Base-by-base conservation (phyloP, 108 stramenopile species). In the Stephanodiscus minutulus region DNA sequence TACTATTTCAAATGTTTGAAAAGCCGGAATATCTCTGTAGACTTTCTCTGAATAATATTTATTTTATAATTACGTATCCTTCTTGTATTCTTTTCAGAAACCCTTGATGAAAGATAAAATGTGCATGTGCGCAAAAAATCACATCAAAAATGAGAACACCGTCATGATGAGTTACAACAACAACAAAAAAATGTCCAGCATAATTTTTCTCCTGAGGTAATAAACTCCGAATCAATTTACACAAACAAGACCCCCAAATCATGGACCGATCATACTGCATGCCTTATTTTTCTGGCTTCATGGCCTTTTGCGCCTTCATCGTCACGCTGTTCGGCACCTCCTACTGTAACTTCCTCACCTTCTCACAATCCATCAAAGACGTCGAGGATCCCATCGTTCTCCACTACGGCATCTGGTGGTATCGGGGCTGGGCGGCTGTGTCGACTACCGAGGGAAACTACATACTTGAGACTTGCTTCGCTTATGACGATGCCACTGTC, bases 401-500 rank as follows among this genome's bases (percentile, higher is more conserved):
- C 0, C 43, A 44, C 43, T 44, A 44, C 3, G 43, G 43, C 13
- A 44, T 44, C 43, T 44, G 43, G 43, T 44, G 43, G 43, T 44
- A 17, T 15, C 43, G 43, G 12, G 43, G 43, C 3, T 44, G 43
- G 43, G 43, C 13, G 22, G 52, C 22, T 4, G 52, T 44, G 2
- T 15, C 12, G 0, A 15, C 4, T 1, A 1, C 25, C 22, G 13
- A 44, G 2, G 43, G 43, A 17, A 44, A 0, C 3, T 44, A 44
- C 43, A 0, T 44, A 13, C 13, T 44, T 15, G 43, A 78, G 37
- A 57, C 72, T 11, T 82, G 77, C 37, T 56, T 37, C 20, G 12
- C 61, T 0, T 79, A 78, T 44, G 66, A 75, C 22, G 72, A 52
- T 1, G 47, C 35, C 18, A 56, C 65, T 9, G 37, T 39, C 7